phyloP scores from a whole-genome alignment of 139 green algal genomes.

The Gonium pectorale region DNA sequence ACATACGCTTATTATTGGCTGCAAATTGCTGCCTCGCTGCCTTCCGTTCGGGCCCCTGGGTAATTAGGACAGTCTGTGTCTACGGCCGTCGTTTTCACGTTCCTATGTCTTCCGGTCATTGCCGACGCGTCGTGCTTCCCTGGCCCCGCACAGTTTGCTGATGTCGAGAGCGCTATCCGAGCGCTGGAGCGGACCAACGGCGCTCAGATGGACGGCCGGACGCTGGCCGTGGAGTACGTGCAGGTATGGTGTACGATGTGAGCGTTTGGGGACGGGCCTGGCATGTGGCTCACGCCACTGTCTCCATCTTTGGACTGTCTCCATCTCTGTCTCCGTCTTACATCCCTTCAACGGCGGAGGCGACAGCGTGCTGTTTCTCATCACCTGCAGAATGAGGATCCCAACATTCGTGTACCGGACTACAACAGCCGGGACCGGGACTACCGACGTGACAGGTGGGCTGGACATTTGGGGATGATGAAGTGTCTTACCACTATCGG shows the following conservation, averaged over 20 bases:
- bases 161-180: slow-evolving; percentile 68
- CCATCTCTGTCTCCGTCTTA: too few species aligned
- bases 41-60: too few species aligned
- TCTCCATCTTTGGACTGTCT: background rate
- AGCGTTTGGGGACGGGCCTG: background rate
- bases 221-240: slow-evolving; percentile 79
- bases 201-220: slow-evolving; percentile 61
- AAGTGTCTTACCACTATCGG: too few species aligned
- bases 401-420: slow-evolving; percentile 28
- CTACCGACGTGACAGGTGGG: slow-evolving; percentile 2
- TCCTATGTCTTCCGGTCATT: too few species aligned
- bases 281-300: background rate
- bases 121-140: too few species aligned
- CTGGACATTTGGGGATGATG: background rate
- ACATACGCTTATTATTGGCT: too few species aligned
- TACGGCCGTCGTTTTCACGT: too few species aligned
- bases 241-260: slow-evolving; percentile 35
- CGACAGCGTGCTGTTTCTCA: too few species aligned
- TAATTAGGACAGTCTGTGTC: too few species aligned
- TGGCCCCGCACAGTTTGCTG: slow-evolving; percentile 62
- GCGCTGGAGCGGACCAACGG: slow-evolving; percentile 70
- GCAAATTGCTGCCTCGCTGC: too few species aligned
- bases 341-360: too few species aligned
- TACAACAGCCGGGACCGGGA: background rate
- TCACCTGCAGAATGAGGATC: slow-evolving; percentile 45